Evolutionary conservation across 495 filamentous ascomycete genomes (phyloP), one percentile per base, ranked within the genome.

Genomic region (Aspergillus olivimuriae): DNA sequence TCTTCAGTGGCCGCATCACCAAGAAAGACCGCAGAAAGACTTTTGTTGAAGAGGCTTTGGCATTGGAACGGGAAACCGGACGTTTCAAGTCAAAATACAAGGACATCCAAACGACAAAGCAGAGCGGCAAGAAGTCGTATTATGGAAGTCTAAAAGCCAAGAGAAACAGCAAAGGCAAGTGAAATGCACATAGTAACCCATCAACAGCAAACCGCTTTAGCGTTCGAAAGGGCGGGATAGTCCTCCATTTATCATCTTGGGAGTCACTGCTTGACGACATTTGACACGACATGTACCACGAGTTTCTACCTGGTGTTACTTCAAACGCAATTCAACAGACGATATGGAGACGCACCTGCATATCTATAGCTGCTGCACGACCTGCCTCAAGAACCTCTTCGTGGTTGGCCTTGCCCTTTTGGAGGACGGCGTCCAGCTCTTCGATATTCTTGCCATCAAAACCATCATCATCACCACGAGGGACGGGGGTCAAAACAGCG

Each of bases 1-100:
- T 83, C 68, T 86, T 78, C 67, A 87, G 73, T 49, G 74, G 75
- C 12, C 78, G 92, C 16, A 74, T 97, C 26, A 74, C 77, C 21
- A 92, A 89, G 61, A 94, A 85, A 63, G 84, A 97, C 55, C 75
- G 87, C 46, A 95, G 94, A 70, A 78, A 76, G 50, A 95, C 87
- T 3, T 86, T 98, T 46, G 83, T 91, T n/a, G 87, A 94, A 44
- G 89, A 96, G 55, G 76, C 90, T 4, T 61, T 96, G 49, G 78
- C 82, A 9, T 61, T 70, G 24, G 84, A 90, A 55, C 66, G 69
- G 10, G 57, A 69, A 48, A 76, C 62, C 16, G 68, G 72, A 28
- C 73, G 78, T 15, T 87, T 89, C 59, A 81, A 81, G 65, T 68
- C 66, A 18, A 89, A 87, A 60, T 87, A 85, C 56, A 69, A 72